Base-by-base conservation (phyloP, 495 filamentous ascomycete species). In the Coniosporium apollinis region DNA sequence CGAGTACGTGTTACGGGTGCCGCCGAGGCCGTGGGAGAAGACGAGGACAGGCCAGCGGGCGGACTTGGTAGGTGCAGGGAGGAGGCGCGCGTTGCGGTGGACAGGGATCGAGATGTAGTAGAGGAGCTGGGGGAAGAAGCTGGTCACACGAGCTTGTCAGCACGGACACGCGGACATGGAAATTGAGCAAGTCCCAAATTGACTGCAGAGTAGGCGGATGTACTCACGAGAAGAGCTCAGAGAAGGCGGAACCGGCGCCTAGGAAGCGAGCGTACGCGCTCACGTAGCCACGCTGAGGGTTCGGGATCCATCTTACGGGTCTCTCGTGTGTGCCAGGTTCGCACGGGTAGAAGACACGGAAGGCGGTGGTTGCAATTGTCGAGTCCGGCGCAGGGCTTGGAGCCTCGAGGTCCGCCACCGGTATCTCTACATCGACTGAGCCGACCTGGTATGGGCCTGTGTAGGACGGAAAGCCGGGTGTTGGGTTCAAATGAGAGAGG, bases 21-120 rank as follows among this genome's bases (percentile, higher is more conserved):
- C 81, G 3, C 76, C 82, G 2, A 86, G 61, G 3, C 81, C 81
- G 48, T 87, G 81, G 7, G 79, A 83, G 55, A 87, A 85, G 21
- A 87, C 61, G 58, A 79, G 69, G 0, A 80, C 78, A 1, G 81
- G 81, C 72, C 80, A 82, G 59, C 69, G 57, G 15, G 51, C 44
- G 38, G 38, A 62, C 55, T 44, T 61, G 56, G 51, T 68, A 52
- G 46, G 59, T 34, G 43, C 59, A 55, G 39, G 60, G 50, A 50
- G 64, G 8, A 69, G 19, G 13, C 49, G 46, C 3, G 68, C 66
- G 46, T 71, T 59, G 29, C 56, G 55, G 30, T 55, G 48, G 10
- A 58, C 67, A 10, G 70, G 72, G 17, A 76, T 73, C 1, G 71
- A 64, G 32, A 75, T 73, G 50, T 74, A 79, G 52, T 75, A 66